Evolutionary conservation across 495 filamentous ascomycete genomes (phyloP), one percentile per base, ranked within the genome.

Genomic region (Tuber magnatum): DNA sequence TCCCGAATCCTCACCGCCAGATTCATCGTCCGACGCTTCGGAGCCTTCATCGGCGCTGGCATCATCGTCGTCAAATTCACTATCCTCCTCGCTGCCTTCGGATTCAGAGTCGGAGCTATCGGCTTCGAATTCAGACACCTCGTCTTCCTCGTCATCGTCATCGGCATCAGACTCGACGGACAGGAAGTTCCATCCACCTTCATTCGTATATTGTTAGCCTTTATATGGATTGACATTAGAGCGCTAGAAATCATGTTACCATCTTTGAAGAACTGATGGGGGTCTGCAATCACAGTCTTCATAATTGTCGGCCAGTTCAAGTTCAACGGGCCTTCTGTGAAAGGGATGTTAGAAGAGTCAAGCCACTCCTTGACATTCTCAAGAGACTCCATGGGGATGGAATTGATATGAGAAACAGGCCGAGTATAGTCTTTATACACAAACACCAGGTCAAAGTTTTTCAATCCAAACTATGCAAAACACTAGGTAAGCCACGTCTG

Each of bases 291-390:
- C 28, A 99, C 94, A 0, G 96, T 99, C 86, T 99, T 99, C 94
- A 99, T 99, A 83, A 99, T 99, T 35, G 93, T 97, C 12, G 91
- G 90, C 96, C 96, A 99, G 85, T 98, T 97, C 75, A 99, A 86
- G 85, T 99, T 99, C 78, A 99, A 87, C 10, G 96, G 96, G 65
- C 96, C 96, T 84, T 99, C 96, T 24, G 90, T 92, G 87, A 89
- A 98, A 41, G 96, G 89, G 76, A 99, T 94, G 81, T 98, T 94
- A 76, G 94, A 93, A 5, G 91, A 92, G 83, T 98, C 94, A 32
- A 99, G 88, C 93, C 94, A 99, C 83, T 98, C 96, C 84, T 98
- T 99, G 73, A 98, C 96, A 73, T 91, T 89, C 75, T 99, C 96
- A 43, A 99, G 86, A 6, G 90, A 90, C 82, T 98, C 96, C 68